A percentile compares a stretch with the other conserved stretches of the same genome.
Evolutionary conservation across 441 rosid genomes (phyloP).

Genomic region (Croton laevigatus): DNA sequence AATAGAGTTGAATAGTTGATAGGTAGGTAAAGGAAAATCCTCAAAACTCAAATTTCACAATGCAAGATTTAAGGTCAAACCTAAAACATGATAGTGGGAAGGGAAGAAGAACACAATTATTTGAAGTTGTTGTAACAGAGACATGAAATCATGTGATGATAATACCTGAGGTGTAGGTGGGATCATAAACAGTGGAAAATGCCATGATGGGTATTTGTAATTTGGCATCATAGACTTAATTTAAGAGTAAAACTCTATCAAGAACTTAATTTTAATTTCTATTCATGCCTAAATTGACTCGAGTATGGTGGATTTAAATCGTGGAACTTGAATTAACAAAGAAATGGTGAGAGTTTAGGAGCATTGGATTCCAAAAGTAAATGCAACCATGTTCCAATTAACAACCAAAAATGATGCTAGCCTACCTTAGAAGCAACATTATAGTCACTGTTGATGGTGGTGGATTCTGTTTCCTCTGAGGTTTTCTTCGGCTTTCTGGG

Average conservation of each 20-base stretch:
- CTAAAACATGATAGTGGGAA: neutral
- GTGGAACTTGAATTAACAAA: slow-evolving; percentile 1
- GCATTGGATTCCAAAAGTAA: slow-evolving; percentile 35
- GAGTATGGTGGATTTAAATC: neutral
- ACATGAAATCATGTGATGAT: slow-evolving; percentile 15
- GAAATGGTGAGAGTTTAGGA: neutral
- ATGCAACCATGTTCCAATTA: slow-evolving; percentile 4
- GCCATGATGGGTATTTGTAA: neutral
- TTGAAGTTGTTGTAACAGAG: neutral
- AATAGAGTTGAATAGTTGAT: neutral
- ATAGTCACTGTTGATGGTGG: slow-evolving; percentile 21
- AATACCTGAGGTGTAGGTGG: slow-evolving; percentile 12
- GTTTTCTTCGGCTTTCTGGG: slow-evolving; percentile 25
- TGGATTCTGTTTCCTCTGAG: slow-evolving; percentile 34
- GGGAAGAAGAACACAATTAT: neutral
- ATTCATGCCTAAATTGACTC: neutral
- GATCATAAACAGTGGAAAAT: neutral
- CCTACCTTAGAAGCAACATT: slow-evolving; percentile 52
- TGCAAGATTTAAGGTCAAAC: neutral
- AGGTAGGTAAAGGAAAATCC: neutral
- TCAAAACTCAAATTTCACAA: neutral
- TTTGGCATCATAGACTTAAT: neutral
- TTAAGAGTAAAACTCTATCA: neutral
- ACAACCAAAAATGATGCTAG: slow-evolving; percentile 1
- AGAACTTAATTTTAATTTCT: neutral